Conservation (phyloP, 2,329 filamentous ascomycete genomes). For the Pseudocercospora cruenta region DNA sequence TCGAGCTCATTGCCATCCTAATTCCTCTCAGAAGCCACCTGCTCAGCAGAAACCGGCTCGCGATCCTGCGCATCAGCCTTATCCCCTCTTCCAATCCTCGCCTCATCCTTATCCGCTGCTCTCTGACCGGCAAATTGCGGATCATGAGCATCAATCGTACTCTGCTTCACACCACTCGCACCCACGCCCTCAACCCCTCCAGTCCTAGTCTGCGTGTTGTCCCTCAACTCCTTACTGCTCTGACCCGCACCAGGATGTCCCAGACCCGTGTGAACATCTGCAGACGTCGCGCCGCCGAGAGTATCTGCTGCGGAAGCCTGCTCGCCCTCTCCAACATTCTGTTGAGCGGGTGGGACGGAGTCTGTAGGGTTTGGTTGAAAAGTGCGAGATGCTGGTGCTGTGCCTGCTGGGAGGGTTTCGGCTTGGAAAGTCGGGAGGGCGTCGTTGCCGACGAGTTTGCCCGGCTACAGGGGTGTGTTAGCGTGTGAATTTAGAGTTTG, state of each 20-base stretch:
- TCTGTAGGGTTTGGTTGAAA: conserved; percentile 49
- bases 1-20: not conserved
- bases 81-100: conserved; percentile 39
- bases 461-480: conserved; percentile 61
- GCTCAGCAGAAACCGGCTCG: conserved; percentile 37
- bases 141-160: conserved; percentile 36
- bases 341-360: conserved; percentile 44
- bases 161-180: conserved; percentile 26
- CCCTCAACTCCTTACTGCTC: conserved; percentile 51
- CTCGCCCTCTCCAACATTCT: conserved; percentile 45
- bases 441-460: conserved; percentile 64
- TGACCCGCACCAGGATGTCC: conserved; percentile 57
- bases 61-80: conserved; percentile 41
- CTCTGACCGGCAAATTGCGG: conserved; percentile 44
- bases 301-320: conserved; percentile 51
- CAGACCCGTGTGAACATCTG: conserved; percentile 57
- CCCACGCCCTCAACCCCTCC: conserved; percentile 52
- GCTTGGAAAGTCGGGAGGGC: conserved; percentile 65
- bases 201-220: conserved; percentile 47
- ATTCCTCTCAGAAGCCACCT: conserved; percentile 33
- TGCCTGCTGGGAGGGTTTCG: conserved; percentile 63
- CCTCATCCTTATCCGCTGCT: conserved; percentile 43
- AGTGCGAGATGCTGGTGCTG: conserved; percentile 58
- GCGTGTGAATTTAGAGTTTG: not conserved
- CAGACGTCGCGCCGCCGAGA: conserved; percentile 56